phyloP scores from a whole-genome alignment of 441 rosid genomes.

The Viola pubescens region DNA sequence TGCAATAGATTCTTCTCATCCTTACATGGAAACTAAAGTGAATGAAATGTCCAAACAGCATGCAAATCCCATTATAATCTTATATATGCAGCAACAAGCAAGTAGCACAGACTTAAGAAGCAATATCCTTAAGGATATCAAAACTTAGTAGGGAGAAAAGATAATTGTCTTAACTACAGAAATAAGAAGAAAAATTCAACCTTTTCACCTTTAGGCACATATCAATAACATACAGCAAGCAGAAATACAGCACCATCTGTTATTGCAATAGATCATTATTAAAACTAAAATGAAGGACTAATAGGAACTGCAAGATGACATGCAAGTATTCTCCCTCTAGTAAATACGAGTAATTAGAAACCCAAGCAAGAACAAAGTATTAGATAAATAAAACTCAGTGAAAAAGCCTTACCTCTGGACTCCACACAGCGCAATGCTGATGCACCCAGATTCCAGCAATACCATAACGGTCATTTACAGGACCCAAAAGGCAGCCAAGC shows the following conservation, averaged over 20 bases:
- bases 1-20: too few species aligned
- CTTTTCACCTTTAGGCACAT: too few species aligned
- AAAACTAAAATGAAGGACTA: constrained; percentile 10
- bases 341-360: neutral
- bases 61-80: too few species aligned
- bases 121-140: too few species aligned
- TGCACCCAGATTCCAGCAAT: constrained; percentile 99
- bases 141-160: too few species aligned
- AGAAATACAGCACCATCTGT: neutral
- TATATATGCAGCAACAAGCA: too few species aligned
- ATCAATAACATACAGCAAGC: neutral
- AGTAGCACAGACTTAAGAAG: too few species aligned
- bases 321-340: neutral
- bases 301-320: neutral
- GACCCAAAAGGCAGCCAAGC: constrained; percentile 95
- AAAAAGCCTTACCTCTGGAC: constrained; percentile 79
- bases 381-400: constrained; percentile 8
- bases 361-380: neutral
- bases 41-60: too few species aligned
- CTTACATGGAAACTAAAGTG: too few species aligned
- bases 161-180: too few species aligned
- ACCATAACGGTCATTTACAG: constrained; percentile 89
- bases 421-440: constrained; percentile 97
- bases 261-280: neutral
- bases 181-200: too few species aligned